These are phyloP conservation scores for Populus tremula DNA, from an alignment of 345 rosid genomes.

Conservation along the genomic window DNA sequence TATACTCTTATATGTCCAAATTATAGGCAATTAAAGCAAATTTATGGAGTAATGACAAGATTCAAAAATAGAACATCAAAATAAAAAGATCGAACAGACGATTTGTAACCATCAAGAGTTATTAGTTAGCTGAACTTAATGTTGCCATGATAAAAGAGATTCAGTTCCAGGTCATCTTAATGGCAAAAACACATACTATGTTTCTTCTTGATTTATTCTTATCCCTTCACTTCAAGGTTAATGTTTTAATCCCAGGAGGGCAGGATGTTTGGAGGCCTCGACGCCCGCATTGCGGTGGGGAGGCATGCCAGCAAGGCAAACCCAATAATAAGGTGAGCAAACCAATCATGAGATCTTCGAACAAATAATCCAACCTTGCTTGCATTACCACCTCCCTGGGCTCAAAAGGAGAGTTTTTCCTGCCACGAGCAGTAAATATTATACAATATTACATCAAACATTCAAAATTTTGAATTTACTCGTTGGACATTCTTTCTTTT, in stretches of 20 bases:
- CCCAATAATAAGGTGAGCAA: neutral
- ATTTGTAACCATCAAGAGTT: no score
- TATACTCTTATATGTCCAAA: no score
- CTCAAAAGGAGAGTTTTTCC: neutral
- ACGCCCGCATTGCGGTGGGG: no score
- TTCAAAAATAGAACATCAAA: no score
- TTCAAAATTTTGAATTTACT: neutral
- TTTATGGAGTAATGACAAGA: no score
- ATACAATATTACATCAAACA: neutral
- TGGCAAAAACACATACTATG: neutral
- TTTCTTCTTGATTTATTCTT: no score
- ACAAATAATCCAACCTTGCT: neutral
- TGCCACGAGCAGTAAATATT: neutral
- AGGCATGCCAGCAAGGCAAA: neutral
- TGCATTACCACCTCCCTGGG: neutral
- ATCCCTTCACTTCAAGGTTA: neutral
- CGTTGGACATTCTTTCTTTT: neutral
- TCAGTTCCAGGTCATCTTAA: neutral
- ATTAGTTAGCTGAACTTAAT: no score
- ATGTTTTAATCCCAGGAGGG: neutral
- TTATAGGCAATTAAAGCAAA: no score
- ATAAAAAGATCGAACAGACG: no score
- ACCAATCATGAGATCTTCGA: neutral
- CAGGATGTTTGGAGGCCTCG: neutral
- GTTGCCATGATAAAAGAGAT: no score